A percentile compares a stretch with the other conserved stretches of the same genome.
Conservation (phyloP, 2,329 filamentous ascomycete species). For the Aspergillus phoenicis region DNA sequence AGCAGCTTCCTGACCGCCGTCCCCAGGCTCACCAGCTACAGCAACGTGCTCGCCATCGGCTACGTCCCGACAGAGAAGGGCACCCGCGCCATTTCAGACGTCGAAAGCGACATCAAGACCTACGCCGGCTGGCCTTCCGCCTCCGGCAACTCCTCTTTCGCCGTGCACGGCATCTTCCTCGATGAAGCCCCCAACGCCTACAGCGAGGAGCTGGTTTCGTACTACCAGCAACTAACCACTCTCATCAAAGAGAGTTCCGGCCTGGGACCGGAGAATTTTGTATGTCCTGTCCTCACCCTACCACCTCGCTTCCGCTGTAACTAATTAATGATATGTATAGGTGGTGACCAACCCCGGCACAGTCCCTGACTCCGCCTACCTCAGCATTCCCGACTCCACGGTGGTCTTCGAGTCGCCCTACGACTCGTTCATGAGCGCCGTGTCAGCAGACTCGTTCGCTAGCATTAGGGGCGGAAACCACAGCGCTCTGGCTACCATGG, state of each 20-base stretch:
- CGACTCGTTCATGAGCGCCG: constrained; percentile 5
- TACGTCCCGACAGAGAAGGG: constrained; percentile 13
- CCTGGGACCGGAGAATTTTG: constrained; percentile 13
- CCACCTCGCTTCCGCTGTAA: too few species aligned
- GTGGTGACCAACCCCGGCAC: constrained; percentile 19
- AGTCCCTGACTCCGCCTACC: constrained; percentile 15
- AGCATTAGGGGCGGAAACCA: neutral
- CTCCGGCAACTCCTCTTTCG: constrained; percentile 10
- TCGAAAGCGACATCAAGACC: constrained; percentile 13
- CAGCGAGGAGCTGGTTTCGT: neutral
- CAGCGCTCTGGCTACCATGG: constrained; percentile 12
- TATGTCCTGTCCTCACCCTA: neutral
- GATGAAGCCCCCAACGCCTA: constrained; percentile 15
- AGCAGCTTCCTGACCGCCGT: constrained; percentile 11
- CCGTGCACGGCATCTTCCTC: constrained; percentile 17
- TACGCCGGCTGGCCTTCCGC: constrained; percentile 15
- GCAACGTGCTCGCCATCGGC: constrained; percentile 14
- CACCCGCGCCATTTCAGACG: constrained; percentile 1
- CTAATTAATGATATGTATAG: neutral
- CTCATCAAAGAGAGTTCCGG: constrained; percentile 6
- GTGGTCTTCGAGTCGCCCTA: constrained; percentile 21
- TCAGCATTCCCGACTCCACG: constrained; percentile 11
- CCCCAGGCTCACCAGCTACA: constrained; percentile 5
- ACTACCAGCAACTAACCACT: constrained; percentile 5
- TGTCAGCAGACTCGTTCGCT: neutral